These are phyloP conservation scores for Colletotrichum filicis DNA, from an alignment of 2,329 filamentous ascomycete species.

Conservation along the genomic window DNA sequence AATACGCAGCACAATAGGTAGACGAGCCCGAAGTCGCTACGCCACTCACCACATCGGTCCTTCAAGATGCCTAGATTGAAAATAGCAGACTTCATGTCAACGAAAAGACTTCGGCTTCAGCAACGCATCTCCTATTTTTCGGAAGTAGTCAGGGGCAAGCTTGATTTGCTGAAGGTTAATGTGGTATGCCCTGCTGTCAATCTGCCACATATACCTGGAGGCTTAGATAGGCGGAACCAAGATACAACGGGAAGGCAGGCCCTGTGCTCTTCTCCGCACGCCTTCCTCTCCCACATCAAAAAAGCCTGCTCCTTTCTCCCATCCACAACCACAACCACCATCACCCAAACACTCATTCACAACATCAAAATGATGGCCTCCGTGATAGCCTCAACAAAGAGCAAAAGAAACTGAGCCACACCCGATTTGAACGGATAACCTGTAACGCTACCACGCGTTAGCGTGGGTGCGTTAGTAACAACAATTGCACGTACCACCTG, in stretches of 20 bases:
- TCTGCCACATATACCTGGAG: not conserved
- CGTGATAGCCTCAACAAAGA: no score
- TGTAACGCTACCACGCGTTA: no score
- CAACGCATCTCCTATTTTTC: not conserved
- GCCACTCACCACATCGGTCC: no score
- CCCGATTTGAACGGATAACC: slow-evolving; percentile 14
- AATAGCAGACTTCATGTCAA: no score
- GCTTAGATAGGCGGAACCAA: not conserved
- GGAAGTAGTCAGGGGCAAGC: not conserved
- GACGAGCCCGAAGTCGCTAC: no score
- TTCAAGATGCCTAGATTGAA: no score
- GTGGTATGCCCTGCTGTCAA: not conserved
- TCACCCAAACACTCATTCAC: not conserved
- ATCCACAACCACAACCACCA: not conserved
- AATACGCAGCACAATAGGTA: no score
- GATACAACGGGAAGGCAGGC: not conserved
- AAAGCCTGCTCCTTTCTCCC: not conserved
- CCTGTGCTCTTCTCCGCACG: not conserved
- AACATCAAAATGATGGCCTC: not conserved
- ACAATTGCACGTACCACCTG: no score
- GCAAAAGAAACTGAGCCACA: not conserved
- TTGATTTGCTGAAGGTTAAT: not conserved
- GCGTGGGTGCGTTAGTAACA: no score
- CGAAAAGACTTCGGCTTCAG: not conserved
- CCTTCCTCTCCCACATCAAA: not conserved